Base-by-base conservation (phyloP, 179 eudicot genomes). In the Patellifolia procumbens region DNA sequence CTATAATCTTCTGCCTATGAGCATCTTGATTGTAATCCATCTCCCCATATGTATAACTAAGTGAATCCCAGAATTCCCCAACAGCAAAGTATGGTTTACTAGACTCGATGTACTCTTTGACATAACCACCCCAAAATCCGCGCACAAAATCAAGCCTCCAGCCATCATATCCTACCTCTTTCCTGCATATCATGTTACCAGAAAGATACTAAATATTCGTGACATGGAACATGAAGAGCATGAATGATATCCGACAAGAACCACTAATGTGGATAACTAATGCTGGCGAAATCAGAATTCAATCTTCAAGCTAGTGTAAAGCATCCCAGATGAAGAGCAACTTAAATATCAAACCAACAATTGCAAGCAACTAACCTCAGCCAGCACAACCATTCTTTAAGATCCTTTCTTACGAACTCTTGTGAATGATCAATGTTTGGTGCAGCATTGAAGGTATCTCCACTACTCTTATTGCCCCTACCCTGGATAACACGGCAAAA, bases 51-150 rank as follows among this genome's bases (percentile, higher is more conserved):
- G 91, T 81, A 76, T 96, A 96, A 68, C 91, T 91, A 52, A 96
- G 96, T 42, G 98, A 93, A 83, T 96, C 99, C 99, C 99, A 96
- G 76, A 87, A 91, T 85, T 96, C 99, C 7, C 99, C 98, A 3
- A 93, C 97, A 35, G 99, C 96, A 83, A 96, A 91, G 80, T 90
- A 89, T 32, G 99, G 99, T 65, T 81, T 86, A 79, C 78, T 93
- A 49, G 91, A 85, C 58, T 91, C 96, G 74, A 96, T 73, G 86
- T 96, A 96, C 76, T 96, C 98, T 86, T 96, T 96, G 45, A 96
- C 97, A 80, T 96, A 96, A 76, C 99, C 99, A 70, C 98, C 99
- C 99, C 99, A 96, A 85, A 96, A 96, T 35, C 99, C 99, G 66
- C 99, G 85, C 42, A 89, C 99, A 79, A 88, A 96, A 81, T 96